Conservation (phyloP, 2,329 filamentous ascomycete genomes). For the Clarireedia monteithiana region DNA sequence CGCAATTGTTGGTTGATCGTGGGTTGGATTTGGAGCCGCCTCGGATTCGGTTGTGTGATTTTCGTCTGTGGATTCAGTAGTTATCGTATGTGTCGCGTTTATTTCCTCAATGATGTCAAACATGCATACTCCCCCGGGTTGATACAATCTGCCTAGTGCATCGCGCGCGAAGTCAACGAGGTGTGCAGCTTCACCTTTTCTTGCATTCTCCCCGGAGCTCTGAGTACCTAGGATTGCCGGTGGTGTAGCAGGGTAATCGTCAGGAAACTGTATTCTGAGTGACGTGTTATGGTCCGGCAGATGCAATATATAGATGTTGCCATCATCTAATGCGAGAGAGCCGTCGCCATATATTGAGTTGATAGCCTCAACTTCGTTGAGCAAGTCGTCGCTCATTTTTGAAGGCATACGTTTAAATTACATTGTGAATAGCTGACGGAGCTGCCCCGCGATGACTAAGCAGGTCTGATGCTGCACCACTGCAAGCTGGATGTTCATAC, state of each 20-base stretch:
- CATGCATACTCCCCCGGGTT: slow-evolving; percentile 70
- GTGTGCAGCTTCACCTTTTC: slow-evolving; percentile 63
- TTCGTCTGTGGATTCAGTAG: background rate
- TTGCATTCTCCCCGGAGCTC: slow-evolving; percentile 60
- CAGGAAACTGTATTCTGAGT: slow-evolving; percentile 60
- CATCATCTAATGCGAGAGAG: slow-evolving; percentile 41
- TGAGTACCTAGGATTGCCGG: slow-evolving; percentile 72
- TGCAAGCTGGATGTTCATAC: background rate
- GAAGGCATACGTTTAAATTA: background rate
- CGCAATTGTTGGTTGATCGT: slow-evolving; percentile 11
- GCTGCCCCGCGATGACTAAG: background rate
- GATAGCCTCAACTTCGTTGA: slow-evolving; percentile 71
- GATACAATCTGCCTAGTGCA: slow-evolving; percentile 60
- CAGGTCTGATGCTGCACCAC: background rate
- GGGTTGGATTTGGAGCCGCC: background rate
- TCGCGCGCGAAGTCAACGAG: slow-evolving; percentile 62
- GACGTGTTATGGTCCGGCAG: slow-evolving; percentile 53
- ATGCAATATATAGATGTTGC: slow-evolving; percentile 50
- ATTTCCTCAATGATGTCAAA: slow-evolving; percentile 85
- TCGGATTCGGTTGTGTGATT: background rate
- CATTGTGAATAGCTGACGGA: background rate
- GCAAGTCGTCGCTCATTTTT: slow-evolving; percentile 36
- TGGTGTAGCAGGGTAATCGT: slow-evolving; percentile 64
- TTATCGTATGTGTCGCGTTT: slow-evolving; percentile 26
- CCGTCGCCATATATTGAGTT: slow-evolving; percentile 74